Evolutionary conservation across 768 basidiomycete genomes (phyloP), one percentile per base, ranked within the genome.

Genomic region (Xerocomellus chrysenteron): DNA sequence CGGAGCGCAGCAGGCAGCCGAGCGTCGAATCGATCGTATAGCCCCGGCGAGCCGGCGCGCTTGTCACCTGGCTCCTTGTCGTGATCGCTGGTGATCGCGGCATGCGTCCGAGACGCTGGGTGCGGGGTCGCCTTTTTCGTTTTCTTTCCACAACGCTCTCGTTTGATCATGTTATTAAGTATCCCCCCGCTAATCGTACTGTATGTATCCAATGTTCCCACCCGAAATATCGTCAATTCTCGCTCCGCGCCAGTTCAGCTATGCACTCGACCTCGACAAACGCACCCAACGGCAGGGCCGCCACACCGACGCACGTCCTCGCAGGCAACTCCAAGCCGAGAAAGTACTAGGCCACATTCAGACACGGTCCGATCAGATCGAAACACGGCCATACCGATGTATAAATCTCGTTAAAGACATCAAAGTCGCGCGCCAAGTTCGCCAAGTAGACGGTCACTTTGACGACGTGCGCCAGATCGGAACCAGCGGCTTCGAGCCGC

Each of bases 251-350:
- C 6, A 61, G 26, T 28, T 79, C 80, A 13, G 83, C 85, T 30
- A 83, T 73, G 60, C 82, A 85, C 58, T 86, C 85, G 35, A 86
- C 79, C 74, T 87, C 85, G 32, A 87, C 76, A 53, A 77, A 78
- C 9, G 80, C 81, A 16, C 80, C 78, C 53, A 80, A 42, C 1
- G 85, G 82, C 39, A 87, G 75, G 9, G 72, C 65, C 3, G 75
- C 76, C 13, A 85, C 84, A 8, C 82, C 83, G 17, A 87, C 68
- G 64, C 83, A 84, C 24, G 84, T 85, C 42, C 84, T 75, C 6
- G 83, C 82, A 14, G 83, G 85, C 57, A 81, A 70, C 21, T n/a
- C n/a, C n/a, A n/a, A n/a, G n/a, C n/a, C n/a, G n/a, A 74, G 65
- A 56, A 84, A 83, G 63, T 80, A 83, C 83, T 85, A 47, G 21